phyloP scores from a whole-genome alignment of 1,139 yeast genomes.

The Blastobotrys arbuscula region DNA sequence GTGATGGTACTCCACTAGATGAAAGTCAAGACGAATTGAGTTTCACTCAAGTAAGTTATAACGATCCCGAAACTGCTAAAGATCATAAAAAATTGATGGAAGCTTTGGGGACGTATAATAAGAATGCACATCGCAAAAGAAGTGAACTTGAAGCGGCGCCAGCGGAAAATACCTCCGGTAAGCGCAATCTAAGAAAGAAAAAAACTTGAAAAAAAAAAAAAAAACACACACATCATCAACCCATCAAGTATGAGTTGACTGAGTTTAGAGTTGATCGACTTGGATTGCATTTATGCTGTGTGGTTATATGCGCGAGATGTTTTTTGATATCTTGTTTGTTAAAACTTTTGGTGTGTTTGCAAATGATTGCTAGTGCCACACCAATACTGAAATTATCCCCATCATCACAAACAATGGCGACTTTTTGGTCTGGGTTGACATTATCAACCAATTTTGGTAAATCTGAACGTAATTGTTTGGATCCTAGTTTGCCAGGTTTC shows the following conservation, averaged over 20 bases:
- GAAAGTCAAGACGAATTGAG: constrained; percentile 12
- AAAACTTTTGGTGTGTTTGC: constrained; percentile 29
- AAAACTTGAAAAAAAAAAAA: too few species aligned
- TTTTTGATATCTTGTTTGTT: constrained; percentile 43
- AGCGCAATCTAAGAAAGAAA: not conserved
- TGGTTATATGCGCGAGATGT: constrained; percentile 49
- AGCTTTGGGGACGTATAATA: constrained; percentile 23
- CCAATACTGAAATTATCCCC: constrained; percentile 67
- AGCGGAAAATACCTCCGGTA: constrained; percentile 7
- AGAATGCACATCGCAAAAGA: not conserved
- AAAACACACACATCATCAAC: too few species aligned
- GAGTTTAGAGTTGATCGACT: constrained; percentile 67
- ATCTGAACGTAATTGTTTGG: constrained; percentile 46
- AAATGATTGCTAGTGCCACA: constrained; percentile 47
- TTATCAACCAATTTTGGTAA: constrained; percentile 39
- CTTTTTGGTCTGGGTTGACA: constrained; percentile 14
- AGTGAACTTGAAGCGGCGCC: constrained; percentile 1
- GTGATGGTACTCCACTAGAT: not conserved
- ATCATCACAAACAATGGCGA: constrained; percentile 52
- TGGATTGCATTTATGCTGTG: constrained; percentile 54
- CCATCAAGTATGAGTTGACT: constrained; percentile 29
- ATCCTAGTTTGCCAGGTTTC: constrained; percentile 54
- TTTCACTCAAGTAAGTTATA: constrained; percentile 24
- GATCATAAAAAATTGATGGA: constrained; percentile 23
- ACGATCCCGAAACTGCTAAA: constrained; percentile 23